Evolutionary conservation across 768 basidiomycete genomes (phyloP), one percentile per base, ranked within the genome.

Genomic region (Pleurotus tuber-regium): DNA sequence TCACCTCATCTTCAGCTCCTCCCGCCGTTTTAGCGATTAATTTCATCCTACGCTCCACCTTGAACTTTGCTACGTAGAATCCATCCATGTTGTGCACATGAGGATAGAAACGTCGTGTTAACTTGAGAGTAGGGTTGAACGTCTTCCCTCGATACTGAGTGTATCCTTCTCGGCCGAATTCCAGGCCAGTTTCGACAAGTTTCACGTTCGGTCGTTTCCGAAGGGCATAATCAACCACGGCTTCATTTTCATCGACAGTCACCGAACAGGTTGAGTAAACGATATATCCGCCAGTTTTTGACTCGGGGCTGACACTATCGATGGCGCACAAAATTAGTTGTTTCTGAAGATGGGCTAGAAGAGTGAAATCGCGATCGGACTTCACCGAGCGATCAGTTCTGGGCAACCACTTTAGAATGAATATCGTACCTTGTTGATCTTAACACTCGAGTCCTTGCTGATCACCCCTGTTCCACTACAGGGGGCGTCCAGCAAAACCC

Each of bases 61-160:
- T 95, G 79, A 99, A 92, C 69, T 98, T 98, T 53, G 96, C 96
- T 50, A 98, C 95, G 67, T 80, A 99, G 79, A 99, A 99, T 4
- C 97, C 97, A 66, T 99, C 97, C 95, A 98, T 97, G 70, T 99
- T 99, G 72, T 98, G 95, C 60, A 97, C 94, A 68, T 98, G 95
- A 12, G 95, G 91, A 65, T 94, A 96, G 68, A 93, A 96, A 54
- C 97, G 75, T 59, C 93, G 75, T 16, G 97, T 97, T 57, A 96
- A 69, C 55, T 73, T 77, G 61, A 99, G 66, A 57, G 80, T 88
- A 28, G 87, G 76, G 65, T 85, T 77, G 71, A 98, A 98, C 25
- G 70, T 79, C 78, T 95, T 98, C 18, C 96, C 97, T 46, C 92
- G 84, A 74, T 86, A 98, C 54, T 79, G 82, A 26, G 86, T 89